These are phyloP conservation scores for Blepharisma stoltei DNA, from an alignment of 73 alveolate genomes.

Conservation along the genomic window DNA sequence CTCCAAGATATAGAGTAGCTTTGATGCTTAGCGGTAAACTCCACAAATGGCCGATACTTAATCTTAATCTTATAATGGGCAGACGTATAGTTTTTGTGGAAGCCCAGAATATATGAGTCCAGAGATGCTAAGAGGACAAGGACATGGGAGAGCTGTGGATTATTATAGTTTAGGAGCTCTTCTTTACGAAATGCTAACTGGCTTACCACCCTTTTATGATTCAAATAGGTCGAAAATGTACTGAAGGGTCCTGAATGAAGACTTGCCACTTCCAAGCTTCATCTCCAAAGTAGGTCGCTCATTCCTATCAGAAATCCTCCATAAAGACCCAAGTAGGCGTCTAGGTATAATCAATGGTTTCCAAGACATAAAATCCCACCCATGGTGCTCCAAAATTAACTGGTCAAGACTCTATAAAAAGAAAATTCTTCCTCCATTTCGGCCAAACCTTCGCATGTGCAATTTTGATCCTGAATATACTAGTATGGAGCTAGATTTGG, in stretches of 20 bases:
- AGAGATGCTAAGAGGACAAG: slow-evolving; percentile 28
- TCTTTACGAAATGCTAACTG: slow-evolving; percentile 44
- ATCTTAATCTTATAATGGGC: no score
- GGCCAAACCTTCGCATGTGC: slow-evolving; percentile 52
- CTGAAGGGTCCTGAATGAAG: slow-evolving; percentile 37
- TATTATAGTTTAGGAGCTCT: slow-evolving; percentile 35
- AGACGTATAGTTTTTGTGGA: slow-evolving; percentile 30
- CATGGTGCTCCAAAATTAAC: slow-evolving; percentile 42
- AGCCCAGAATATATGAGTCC: slow-evolving; percentile 37
- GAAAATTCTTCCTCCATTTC: slow-evolving; percentile 76
- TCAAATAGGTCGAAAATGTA: slow-evolving; percentile 41
- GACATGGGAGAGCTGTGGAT: slow-evolving; percentile 29
- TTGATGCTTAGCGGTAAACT: no score
- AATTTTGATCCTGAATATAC: slow-evolving; percentile 61
- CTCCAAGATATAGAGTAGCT: no score
- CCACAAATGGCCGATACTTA: no score
- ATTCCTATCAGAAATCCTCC: slow-evolving; percentile 58
- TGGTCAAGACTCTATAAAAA: slow-evolving; percentile 39
- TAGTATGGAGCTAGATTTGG: slow-evolving; percentile 32
- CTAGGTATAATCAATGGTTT: slow-evolving; percentile 57
- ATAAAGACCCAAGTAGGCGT: slow-evolving; percentile 77
- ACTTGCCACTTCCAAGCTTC: slow-evolving; percentile 27
- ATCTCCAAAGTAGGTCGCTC: slow-evolving; percentile 51
- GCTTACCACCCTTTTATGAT: slow-evolving; percentile 59
- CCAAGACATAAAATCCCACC: slow-evolving; percentile 42